Evolutionary conservation across 176 grass and related monocot genomes (phyloP).

Genomic region (Melocanna baccifera): DNA sequence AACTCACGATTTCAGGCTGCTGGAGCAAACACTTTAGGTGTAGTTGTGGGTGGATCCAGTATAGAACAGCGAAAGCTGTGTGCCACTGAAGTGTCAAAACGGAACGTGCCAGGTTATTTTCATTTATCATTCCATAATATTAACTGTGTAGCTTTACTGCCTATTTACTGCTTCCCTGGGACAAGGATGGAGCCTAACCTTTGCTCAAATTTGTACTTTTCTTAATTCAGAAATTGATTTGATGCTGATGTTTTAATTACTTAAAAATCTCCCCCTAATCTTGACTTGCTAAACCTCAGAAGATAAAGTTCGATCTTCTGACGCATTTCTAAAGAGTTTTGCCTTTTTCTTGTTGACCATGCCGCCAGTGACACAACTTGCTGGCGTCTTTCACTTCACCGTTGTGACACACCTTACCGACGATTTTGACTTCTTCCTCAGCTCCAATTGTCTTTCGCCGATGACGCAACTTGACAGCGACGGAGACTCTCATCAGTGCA

Average conservation of each 20-base stretch:
- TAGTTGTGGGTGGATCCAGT: constrained; percentile 80
- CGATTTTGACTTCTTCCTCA: too few relatives aligned
- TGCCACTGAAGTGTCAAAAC: constrained; percentile 71
- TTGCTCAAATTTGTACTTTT: not conserved
- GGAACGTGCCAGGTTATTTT: constrained; percentile 79
- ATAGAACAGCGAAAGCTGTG: constrained; percentile 71
- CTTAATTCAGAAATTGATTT: not conserved
- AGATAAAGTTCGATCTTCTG: too few relatives aligned
- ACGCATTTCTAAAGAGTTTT: too few relatives aligned
- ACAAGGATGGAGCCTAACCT: not conserved
- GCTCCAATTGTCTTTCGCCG: too few relatives aligned
- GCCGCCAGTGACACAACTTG: too few relatives aligned
- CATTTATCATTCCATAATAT: not conserved
- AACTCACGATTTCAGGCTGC: constrained; percentile 44
- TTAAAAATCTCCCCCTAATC: too few relatives aligned
- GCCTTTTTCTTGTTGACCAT: too few relatives aligned
- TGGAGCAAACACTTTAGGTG: constrained; percentile 66
- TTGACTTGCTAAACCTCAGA: too few relatives aligned
- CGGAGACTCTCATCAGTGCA: too few relatives aligned
- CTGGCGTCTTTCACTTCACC: too few relatives aligned
- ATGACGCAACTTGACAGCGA: too few relatives aligned
- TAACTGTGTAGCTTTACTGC: constrained; percentile 1
- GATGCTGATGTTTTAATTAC: not conserved
- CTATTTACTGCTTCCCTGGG: not conserved
- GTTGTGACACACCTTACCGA: too few relatives aligned